These are phyloP conservation scores for Cyclostephanos tholiformis DNA, from an alignment of 108 stramenopile species.

Conservation along the genomic window DNA sequence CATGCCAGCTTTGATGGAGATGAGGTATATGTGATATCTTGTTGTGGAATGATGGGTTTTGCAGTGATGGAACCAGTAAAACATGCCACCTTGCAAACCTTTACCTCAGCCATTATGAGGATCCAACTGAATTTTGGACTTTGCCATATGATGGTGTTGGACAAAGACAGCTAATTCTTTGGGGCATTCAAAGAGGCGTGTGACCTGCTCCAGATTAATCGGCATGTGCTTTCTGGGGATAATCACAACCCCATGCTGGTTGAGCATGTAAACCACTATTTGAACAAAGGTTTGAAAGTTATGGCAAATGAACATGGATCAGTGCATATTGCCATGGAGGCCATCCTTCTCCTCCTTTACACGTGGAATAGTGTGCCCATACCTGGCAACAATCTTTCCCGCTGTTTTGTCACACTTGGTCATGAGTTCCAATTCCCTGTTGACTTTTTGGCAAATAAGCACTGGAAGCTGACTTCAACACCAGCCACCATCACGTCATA, in stretches of 20 bases:
- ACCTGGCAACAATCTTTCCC: conserved; percentile 12
- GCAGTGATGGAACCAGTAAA: neutral
- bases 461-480: neutral
- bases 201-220: neutral
- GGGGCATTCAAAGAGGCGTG: neutral
- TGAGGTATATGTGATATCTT: neutral
- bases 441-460: neutral
- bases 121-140: neutral
- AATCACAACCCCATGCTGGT: conserved; percentile 1
- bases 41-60: neutral
- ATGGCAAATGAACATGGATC: neutral
- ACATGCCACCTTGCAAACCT: neutral
- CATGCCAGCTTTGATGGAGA: neutral
- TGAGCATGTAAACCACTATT: neutral
- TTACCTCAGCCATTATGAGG: conserved; percentile 1
- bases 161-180: too few relatives aligned
- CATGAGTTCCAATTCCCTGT: too few relatives aligned
- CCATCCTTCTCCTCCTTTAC: too few relatives aligned
- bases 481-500: neutral
- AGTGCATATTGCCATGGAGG: too few relatives aligned
- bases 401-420: conserved; percentile 15
- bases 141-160: neutral
- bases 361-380: too few relatives aligned
- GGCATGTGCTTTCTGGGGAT: neutral
- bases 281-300: neutral